Evolutionary conservation across 129 eudicot species (phyloP), one percentile per base, ranked within the genome.

Genomic region (Centaurea solstitialis): DNA sequence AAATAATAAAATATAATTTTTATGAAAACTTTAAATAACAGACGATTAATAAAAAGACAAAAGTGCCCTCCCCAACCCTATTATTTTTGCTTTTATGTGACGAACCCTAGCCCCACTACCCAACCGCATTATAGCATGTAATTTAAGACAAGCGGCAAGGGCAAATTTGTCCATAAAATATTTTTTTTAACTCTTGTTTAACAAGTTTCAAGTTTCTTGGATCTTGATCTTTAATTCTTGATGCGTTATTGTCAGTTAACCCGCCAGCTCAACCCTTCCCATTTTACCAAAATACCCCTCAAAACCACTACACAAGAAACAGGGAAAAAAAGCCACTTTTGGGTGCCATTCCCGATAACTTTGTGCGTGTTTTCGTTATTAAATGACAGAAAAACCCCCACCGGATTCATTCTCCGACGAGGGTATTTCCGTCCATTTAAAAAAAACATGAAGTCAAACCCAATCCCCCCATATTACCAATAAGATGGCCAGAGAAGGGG

Each of bases 191-290:
- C 30, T n/a, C 76, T 74, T 80, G 21, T 72, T 7, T 5, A 11
- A 17, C 45, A 76, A 80, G 76, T 70, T 85, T 71, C 76, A 41
- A 24, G 1, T 8, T 71, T 75, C 40, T 41, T 67, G 64, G 79
- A 85, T 80, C 79, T 77, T 61, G 41, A 40, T 37, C 79, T 77
- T 47, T n/a, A n/a, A n/a, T n/a, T n/a, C n/a, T n/a, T 26, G 71
- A 68, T 75, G 83, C 65, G 67, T 43, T 71, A 70, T 24, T 23
- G 73, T 50, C 79, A 74, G 75, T 24, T 12, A 53, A 17, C 5
- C 26, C 62, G 41, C 45, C 57, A 72, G 21, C 79, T 40, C 5
- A 20, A 72, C 13, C 0, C 1, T 11, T 22, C 33, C 18, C 9
- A 13, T 30, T 38, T 80, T 83, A 65, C 75, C 7, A 37, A 50